Evolutionary conservation across 352 stramenopile genomes (phyloP).

Genomic region (Aphanomyces euteiches): DNA sequence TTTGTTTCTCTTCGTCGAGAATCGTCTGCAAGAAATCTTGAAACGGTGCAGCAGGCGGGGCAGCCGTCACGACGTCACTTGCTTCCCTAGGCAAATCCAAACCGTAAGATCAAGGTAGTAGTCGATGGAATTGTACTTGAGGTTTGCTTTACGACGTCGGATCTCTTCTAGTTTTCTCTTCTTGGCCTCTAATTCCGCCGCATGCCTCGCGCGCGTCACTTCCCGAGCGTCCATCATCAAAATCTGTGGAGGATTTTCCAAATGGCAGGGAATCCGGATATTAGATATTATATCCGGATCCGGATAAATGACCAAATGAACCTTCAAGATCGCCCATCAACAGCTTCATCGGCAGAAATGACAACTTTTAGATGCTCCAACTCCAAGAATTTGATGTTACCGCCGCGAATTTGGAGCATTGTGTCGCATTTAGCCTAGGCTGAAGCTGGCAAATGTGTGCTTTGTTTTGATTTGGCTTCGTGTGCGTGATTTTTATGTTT

Average conservation of each 20-base stretch:
- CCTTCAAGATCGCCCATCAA: no score
- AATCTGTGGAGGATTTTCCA: background rate
- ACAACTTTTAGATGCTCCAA: no score
- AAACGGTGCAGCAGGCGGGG: conserved; percentile 8
- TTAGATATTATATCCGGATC: no score
- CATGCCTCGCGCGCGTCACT: conserved; percentile 62
- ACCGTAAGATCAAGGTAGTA: background rate
- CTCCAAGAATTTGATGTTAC: no score
- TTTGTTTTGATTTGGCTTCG: no score
- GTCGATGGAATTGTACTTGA: conserved; percentile 43
- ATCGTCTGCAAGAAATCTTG: conserved; percentile 29
- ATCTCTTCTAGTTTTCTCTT: conserved; percentile 89
- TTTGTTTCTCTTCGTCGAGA: conserved; percentile 55
- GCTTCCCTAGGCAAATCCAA: conserved; percentile 9
- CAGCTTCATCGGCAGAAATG: no score
- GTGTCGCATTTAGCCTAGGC: no score
- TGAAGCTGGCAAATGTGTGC: no score
- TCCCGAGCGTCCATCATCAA: conserved; percentile 24
- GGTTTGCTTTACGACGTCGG: conserved; percentile 72
- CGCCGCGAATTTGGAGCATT: no score
- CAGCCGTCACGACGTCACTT: background rate
- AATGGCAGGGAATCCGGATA: background rate
- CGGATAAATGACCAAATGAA: no score
- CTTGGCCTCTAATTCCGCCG: conserved; percentile 82
- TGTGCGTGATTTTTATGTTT: no score